Percentiles rank a stretch among this genome's conserved stretches.
Conservation (phyloP, 192 early-diverging fungal species). For the Powellomyces hirtus region DNA sequence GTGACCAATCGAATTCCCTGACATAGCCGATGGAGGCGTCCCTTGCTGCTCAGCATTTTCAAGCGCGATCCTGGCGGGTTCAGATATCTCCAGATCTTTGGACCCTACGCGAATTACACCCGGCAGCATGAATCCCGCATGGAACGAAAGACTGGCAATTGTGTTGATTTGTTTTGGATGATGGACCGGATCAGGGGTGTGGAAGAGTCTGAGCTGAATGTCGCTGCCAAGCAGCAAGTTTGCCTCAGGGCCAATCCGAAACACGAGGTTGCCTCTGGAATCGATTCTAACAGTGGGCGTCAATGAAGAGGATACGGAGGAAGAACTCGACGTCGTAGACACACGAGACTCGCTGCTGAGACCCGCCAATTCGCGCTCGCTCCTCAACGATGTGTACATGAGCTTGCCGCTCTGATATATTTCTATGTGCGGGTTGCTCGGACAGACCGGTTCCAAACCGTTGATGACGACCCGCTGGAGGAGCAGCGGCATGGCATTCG, state of each 20-base stretch:
- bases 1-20: constrained; percentile 30
- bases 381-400: constrained; percentile 31
- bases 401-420: constrained; percentile 50
- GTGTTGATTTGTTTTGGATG: constrained; percentile 41
- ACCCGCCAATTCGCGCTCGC: neutral
- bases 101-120: constrained; percentile 54
- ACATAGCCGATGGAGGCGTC: constrained; percentile 35
- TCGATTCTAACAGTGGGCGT: neutral
- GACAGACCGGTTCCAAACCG: constrained; percentile 29
- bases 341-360: neutral
- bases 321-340: neutral
- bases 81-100: constrained; percentile 49
- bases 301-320: no score
- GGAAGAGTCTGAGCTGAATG: constrained; percentile 49
- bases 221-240: constrained; percentile 37
- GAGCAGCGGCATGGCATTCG: constrained; percentile 40
- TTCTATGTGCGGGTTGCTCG: constrained; percentile 44
- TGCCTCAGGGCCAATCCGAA: constrained; percentile 11
- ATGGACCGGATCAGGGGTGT: constrained; percentile 32
- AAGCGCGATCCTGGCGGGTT: neutral
- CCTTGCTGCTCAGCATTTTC: constrained; percentile 10
- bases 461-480: constrained; percentile 49
- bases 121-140: constrained; percentile 60
- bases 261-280: constrained; percentile 16
- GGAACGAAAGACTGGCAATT: constrained; percentile 54